Base-by-base conservation (phyloP, 805 yeast species). In the Candida montana region DNA sequence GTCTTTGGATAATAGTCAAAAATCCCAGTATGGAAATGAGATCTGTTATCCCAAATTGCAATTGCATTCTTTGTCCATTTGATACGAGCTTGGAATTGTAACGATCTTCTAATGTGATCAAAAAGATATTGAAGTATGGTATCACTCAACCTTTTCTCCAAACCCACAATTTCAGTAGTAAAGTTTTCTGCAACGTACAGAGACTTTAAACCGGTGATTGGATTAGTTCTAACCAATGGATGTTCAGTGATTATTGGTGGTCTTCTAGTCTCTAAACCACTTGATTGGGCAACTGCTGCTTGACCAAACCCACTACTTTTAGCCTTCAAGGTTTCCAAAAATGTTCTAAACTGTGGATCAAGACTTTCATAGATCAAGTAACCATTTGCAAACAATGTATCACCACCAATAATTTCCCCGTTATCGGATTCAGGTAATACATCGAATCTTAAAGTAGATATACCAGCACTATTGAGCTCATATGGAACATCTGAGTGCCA, bases 401-500 rank as follows among this genome's bases (percentile, higher is more conserved):
- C 88, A 46, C 87, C 88, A 36, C 87, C 84, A 37, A 18, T 24
- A 5, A 31, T 19, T 12, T 31, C 34, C 5, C 34, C 34, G 13
- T 20, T 13, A 8, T 31, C 34, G 31, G 74, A 50, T 12, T 64
- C 69, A 11, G 72, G 74, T 32, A 62, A 58, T 44, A 78, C 81
- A 37, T 79, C 65, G 41, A 77, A 75, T 24, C 74, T 67, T 50
- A 81, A 74, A 44, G 78, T 70, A 1, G 88, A 79, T 35, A 71
- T 63, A 17, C 80, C 81, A 12, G 85, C 80, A 9, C 85, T 83
- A 59, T 81, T 83, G 39, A 67, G 65, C 58, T 80, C 87, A 56
- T 77, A 81, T 21, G 81, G 68, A 23, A 77, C 78, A 55, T 80
- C 87, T 3, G 83, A 74, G 58, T 80, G 87, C 79, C 80, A 81